Percentiles rank a stretch among this genome's conserved stretches.
These are phyloP conservation scores for Plasmodium fragile DNA, from an alignment of 169 alveolate species.

Conservation along the genomic window DNA sequence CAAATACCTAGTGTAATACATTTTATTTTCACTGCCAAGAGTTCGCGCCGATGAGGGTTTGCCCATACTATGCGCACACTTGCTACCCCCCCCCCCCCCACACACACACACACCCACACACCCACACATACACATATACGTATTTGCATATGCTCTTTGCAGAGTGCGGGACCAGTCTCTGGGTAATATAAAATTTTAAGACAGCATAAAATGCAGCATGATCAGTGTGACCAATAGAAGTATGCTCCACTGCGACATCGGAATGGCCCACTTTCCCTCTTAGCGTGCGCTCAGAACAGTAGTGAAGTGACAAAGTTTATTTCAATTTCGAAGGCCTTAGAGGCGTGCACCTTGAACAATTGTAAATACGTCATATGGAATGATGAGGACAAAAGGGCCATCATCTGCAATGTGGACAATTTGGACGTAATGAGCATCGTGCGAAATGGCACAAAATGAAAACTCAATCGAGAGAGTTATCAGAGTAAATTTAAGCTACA, in stretches of 20 bases:
- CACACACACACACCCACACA: not conserved
- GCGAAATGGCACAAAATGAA: not conserved
- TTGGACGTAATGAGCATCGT: conserved; percentile 21
- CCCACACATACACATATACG: not conserved
- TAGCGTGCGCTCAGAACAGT: conserved; percentile 54
- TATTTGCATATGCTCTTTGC: not conserved
- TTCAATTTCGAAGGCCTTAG: conserved; percentile 67
- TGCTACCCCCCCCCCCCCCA: too few relatives aligned
- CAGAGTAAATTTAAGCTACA: not conserved
- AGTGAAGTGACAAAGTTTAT: conserved; percentile 12
- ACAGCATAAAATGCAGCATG: not conserved
- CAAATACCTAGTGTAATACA: conserved; percentile 67
- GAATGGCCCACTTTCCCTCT: not conserved
- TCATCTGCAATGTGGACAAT: conserved; percentile 19
- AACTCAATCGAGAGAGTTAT: not conserved
- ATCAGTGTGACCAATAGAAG: not conserved
- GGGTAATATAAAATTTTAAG: conserved; percentile 9
- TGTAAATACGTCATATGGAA: conserved; percentile 68
- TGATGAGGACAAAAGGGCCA: conserved; percentile 44
- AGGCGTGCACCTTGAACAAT: conserved; percentile 35
- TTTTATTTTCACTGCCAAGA: not conserved
- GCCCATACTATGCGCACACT: not conserved
- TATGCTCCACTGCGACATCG: not conserved
- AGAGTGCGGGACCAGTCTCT: conserved; percentile 61
- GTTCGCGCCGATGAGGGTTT: not conserved